Evolutionary conservation across 306 rosid genomes (phyloP).

Genomic region (Purshia tridentata): DNA sequence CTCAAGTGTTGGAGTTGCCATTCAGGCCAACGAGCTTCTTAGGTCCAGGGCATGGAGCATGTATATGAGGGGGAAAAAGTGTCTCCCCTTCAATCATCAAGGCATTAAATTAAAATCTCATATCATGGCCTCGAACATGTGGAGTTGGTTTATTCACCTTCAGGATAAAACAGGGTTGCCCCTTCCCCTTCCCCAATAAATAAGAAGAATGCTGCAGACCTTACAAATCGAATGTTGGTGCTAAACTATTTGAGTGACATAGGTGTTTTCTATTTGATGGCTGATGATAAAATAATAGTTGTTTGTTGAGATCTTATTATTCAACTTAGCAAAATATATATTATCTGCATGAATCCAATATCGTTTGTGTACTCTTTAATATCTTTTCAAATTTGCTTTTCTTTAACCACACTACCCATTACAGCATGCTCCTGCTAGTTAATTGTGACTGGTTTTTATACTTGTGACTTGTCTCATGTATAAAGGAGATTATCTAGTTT

Average conservation of each 20-base stretch:
- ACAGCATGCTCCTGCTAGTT: background rate
- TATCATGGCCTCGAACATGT: background rate
- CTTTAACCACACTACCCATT: background rate
- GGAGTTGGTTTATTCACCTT: background rate
- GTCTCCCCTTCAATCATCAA: background rate
- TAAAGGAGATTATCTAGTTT: background rate
- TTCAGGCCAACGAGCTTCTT: background rate
- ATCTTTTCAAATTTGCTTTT: constrained; percentile 1
- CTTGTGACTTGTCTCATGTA: background rate
- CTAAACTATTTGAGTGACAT: background rate
- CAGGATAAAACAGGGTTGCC: background rate
- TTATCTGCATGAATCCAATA: background rate
- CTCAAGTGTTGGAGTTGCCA: background rate
- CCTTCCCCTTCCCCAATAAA: too few species aligned
- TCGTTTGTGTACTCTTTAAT: background rate
- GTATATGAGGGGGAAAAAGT: background rate
- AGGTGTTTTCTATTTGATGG: background rate
- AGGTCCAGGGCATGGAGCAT: background rate
- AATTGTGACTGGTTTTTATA: background rate
- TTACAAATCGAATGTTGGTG: background rate
- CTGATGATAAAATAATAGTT: background rate
- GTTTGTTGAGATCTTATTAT: background rate
- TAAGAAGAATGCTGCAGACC: background rate
- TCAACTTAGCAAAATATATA: background rate
- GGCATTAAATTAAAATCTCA: background rate